Conservation (phyloP, 2,329 filamentous ascomycete genomes). For the Microsporum audouinii region DNA sequence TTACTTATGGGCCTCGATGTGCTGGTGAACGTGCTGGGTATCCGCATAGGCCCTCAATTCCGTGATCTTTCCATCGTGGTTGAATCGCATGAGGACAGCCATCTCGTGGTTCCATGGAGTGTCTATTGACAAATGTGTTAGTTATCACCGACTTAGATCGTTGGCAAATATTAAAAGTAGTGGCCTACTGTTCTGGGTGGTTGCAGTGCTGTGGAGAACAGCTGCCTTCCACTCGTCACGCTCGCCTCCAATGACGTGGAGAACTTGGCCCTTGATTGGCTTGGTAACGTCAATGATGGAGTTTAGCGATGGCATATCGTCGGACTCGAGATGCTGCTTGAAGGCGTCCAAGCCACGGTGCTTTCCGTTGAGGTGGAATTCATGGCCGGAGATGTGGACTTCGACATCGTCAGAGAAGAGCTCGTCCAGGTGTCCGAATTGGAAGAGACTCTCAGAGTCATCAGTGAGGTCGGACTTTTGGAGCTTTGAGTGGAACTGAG, state of each 20-base stretch:
- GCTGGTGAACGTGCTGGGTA: conserved; percentile 8
- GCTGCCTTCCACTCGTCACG: conserved; percentile 9
- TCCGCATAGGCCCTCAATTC: conserved; percentile 9
- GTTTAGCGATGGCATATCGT: conserved; percentile 9
- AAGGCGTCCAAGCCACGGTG: conserved; percentile 6
- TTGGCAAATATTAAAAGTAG: background rate
- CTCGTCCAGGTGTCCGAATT: conserved; percentile 9
- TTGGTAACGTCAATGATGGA: conserved; percentile 8
- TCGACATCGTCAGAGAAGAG: conserved; percentile 10
- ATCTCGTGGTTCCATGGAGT: conserved; percentile 11
- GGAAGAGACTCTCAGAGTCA: conserved; percentile 7
- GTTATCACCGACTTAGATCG: background rate
- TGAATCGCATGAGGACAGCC: conserved; percentile 9
- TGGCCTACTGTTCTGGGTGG: conserved; percentile 8
- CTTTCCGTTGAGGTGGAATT: conserved; percentile 9
- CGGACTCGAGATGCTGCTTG: conserved; percentile 7
- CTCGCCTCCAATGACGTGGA: conserved; percentile 10
- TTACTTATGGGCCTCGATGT: conserved; percentile 9
- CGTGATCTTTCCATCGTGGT: conserved; percentile 9
- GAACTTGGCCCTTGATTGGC: conserved; percentile 7
- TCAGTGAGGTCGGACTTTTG: conserved; percentile 4
- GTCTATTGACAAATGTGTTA: conserved; percentile 1
- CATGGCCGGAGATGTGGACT: conserved; percentile 8
- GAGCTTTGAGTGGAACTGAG: conserved; percentile 7
- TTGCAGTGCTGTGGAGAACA: conserved; percentile 10